Evolutionary conservation across 371 early-diverging fungal species (phyloP).

Genomic region (Saksenaea vasiformis): DNA sequence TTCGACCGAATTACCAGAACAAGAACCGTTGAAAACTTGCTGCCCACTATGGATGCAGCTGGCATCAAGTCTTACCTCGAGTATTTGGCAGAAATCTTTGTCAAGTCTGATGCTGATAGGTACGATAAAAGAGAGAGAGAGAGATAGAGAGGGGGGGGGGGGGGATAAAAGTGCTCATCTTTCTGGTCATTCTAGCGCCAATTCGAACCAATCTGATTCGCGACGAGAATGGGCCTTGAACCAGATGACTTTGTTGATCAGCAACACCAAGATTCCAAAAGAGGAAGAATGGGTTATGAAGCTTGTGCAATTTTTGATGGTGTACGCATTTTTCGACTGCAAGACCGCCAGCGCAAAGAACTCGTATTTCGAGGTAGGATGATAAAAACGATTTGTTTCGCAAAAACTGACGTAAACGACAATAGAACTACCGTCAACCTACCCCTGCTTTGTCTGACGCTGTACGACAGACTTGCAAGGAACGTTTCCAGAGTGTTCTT

Average conservation of each 20-base stretch:
- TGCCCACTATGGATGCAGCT: conserved; percentile 68
- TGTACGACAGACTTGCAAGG: conserved; percentile 58
- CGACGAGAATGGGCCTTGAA: conserved; percentile 80
- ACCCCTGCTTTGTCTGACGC: conserved; percentile 59
- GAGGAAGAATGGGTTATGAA: conserved; percentile 67
- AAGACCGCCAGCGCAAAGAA: conserved; percentile 39
- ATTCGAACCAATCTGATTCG: conserved; percentile 43
- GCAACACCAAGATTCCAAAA: conserved; percentile 72
- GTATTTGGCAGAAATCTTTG: conserved; percentile 69
- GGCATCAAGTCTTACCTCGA: conserved; percentile 72
- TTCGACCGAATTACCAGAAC: conserved; percentile 79
- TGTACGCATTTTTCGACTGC: conserved; percentile 73
- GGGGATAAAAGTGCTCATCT: no score
- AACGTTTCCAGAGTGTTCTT: conserved; percentile 63
- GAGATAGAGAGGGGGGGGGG: no score
- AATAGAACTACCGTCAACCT: conserved; percentile 45
- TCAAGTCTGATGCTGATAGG: conserved; percentile 26
- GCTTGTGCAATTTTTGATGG: conserved; percentile 68
- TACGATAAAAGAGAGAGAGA: background rate
- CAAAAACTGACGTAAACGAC: background rate
- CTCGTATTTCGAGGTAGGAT: conserved; percentile 32
- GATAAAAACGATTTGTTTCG: background rate
- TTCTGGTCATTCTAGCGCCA: conserved; percentile 10
- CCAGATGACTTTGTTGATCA: conserved; percentile 77
- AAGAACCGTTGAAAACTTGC: conserved; percentile 74